Conservation (phyloP, 768 basidiomycete genomes). For the Phallus indusiatus region DNA sequence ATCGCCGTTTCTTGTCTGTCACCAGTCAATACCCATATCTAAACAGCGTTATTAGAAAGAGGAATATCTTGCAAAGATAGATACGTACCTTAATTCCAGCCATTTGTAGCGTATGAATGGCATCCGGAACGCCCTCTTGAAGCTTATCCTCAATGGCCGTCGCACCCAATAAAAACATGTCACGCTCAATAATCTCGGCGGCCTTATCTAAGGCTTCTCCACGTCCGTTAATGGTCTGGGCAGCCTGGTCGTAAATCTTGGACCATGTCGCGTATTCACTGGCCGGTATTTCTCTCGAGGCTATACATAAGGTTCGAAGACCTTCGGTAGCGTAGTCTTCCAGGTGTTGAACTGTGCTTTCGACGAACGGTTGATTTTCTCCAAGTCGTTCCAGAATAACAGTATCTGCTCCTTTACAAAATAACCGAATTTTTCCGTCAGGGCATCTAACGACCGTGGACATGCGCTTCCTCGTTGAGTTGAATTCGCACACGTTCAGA, state of each 20-base stretch:
- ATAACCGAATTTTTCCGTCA: conserved; percentile 87
- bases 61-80: not conserved
- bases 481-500: conserved; percentile 97
- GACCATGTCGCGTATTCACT: conserved; percentile 89
- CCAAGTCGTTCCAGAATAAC: conserved; percentile 87
- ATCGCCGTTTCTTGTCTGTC: conserved; percentile 99
- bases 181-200: conserved; percentile 92
- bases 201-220: conserved; percentile 91
- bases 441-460: conserved; percentile 85
- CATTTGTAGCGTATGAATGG: conserved; percentile 95
- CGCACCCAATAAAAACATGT: conserved; percentile 86
- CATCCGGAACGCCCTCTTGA: conserved; percentile 96
- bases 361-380: conserved; percentile 65
- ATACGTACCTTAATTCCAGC: conserved; percentile 83
- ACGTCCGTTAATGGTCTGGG: conserved; percentile 90
- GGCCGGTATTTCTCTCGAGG: conserved; percentile 85
- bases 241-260: conserved; percentile 81
- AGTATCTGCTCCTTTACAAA: conserved; percentile 96
- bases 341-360: conserved; percentile 80
- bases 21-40: conserved; percentile 97
- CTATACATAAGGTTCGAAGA: conserved; percentile 91
- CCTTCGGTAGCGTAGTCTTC: conserved; percentile 99
- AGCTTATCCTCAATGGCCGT: conserved; percentile 98
- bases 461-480: conserved; percentile 96
- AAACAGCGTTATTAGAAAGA: not conserved